Percentiles rank a stretch among this genome's conserved stretches.
phyloP scores from a whole-genome alignment of 768 basidiomycete species.

The Termitomyces sp. region DNA sequence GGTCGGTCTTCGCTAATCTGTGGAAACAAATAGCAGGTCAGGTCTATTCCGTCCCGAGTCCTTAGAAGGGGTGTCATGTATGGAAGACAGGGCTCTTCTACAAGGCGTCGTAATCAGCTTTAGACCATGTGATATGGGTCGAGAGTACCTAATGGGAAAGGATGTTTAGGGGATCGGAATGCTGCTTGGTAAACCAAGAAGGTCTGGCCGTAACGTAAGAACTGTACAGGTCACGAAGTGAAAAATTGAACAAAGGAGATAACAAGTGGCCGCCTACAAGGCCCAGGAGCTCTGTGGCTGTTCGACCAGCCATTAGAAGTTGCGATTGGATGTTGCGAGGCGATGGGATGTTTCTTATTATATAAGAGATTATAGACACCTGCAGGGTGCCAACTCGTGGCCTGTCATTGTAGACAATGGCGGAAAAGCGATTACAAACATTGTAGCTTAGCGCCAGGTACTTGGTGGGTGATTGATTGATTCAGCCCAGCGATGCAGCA shows the following conservation, averaged over 20 bases:
- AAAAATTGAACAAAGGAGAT: neutral
- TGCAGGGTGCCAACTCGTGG: neutral
- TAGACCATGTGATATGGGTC: neutral
- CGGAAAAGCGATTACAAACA: too few species aligned
- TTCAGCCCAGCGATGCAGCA: too few species aligned
- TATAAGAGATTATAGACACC: neutral
- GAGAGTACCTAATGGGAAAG: neutral
- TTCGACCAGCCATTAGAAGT: too few species aligned
- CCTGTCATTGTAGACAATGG: neutral
- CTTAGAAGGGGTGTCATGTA: slow-evolving; percentile 10
- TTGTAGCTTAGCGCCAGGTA: too few species aligned
- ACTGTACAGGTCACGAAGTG: neutral
- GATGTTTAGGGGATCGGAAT: neutral
- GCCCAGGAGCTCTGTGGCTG: neutral
- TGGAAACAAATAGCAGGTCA: slow-evolving; percentile 12
- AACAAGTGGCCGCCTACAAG: neutral
- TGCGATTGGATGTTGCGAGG: too few species aligned
- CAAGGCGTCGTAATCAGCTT: neutral
- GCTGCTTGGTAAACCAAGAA: slow-evolving; percentile 15
- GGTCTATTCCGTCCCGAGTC: slow-evolving; percentile 12
- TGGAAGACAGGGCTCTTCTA: neutral
- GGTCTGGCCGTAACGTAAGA: slow-evolving; percentile 11
- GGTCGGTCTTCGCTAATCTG: too few species aligned
- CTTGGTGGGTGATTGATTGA: too few species aligned
- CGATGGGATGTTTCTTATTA: too few species aligned